Evolutionary conservation across 2,329 filamentous ascomycete species (phyloP).

Genomic region (Aphanocladium album): DNA sequence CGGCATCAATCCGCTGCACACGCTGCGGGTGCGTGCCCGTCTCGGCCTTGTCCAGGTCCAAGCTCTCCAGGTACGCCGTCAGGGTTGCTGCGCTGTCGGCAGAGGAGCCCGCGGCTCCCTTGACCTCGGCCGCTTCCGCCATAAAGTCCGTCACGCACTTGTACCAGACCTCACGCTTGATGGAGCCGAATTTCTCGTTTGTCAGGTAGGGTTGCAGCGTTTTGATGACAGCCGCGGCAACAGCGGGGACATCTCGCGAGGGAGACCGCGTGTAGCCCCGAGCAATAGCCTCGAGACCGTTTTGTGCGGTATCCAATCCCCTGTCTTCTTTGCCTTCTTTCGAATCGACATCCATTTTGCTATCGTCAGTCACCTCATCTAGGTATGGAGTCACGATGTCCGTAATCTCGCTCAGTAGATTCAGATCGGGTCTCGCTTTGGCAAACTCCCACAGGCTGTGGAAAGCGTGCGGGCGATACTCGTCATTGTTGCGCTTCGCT

Average conservation of each 20-base stretch:
- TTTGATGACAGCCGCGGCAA: constrained; percentile 36
- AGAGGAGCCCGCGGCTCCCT: constrained; percentile 18
- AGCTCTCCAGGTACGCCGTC: constrained; percentile 38
- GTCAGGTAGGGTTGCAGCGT: constrained; percentile 37
- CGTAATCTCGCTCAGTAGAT: constrained; percentile 63
- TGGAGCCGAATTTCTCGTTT: constrained; percentile 32
- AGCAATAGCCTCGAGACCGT: constrained; percentile 47
- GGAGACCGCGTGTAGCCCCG: constrained; percentile 42
- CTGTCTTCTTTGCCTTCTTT: constrained; percentile 42
- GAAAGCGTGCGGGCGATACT: constrained; percentile 74
- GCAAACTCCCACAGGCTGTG: constrained; percentile 67
- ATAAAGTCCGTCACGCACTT: constrained; percentile 43
- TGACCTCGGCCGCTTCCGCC: constrained; percentile 30
- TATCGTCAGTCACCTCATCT: constrained; percentile 51
- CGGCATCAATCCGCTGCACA: constrained; percentile 40
- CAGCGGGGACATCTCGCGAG: constrained; percentile 31
- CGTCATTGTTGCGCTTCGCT: constrained; percentile 85
- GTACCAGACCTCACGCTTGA: constrained; percentile 51
- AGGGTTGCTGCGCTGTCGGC: constrained; percentile 18
- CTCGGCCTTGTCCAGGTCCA: constrained; percentile 43
- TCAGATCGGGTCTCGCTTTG: constrained; percentile 60
- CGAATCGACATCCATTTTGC: constrained; percentile 66
- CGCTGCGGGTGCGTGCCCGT: constrained; percentile 49
- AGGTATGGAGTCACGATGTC: constrained; percentile 60
- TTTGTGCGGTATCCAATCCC: constrained; percentile 39